Base-by-base conservation (phyloP, 306 rosid genomes). In the Citrullus mucosospermus region DNA sequence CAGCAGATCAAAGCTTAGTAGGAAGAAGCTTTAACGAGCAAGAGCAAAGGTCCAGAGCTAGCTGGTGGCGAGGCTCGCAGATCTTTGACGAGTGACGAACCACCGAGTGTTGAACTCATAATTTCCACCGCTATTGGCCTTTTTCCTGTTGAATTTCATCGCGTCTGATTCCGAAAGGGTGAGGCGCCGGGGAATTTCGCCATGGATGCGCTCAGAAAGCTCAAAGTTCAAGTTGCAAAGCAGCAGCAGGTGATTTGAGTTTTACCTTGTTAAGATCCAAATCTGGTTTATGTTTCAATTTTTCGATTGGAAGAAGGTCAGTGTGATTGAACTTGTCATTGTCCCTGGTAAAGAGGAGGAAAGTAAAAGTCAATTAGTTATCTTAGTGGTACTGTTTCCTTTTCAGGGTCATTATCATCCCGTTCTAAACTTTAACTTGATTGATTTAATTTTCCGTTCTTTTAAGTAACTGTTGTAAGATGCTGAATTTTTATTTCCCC, bases 171-270 rank as follows among this genome's bases (percentile, higher is more conserved):
- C 20, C 22, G 6, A 53, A 68, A 73, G 44, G 82, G 39, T n/a
- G 67, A 62, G 36, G 22, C 75, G 36, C 54, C 32, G 75, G 36
- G 17, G 75, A 77, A 58, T 57, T 46, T n/a, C 51, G 71, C 87
- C 81, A 93, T 94, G 98, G 98, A 94, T 60, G 93, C 92, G 82
- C 58, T 94, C 56, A 84, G 93, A 81, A 94, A 87, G 91, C 77
- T 94, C 63, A 86, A 92, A 76, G 95, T 90, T n/a, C 98, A 94
- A 88, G 97, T 94, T 48, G 92, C 92, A 68, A 94, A 92, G 84
- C 98, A 94, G 75, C 98, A 94, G 1, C 98, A 90, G 93, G 90
- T 89, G 30, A 28, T 36, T 74, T 65, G 38, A 43, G 55, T 43
- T 41, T 46, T 20, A 43, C 18, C 32, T 20, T 20, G 54, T 68